These are phyloP conservation scores for Leucocoprinus sp. DNA, from an alignment of 768 basidiomycete genomes.

Conservation along the genomic window DNA sequence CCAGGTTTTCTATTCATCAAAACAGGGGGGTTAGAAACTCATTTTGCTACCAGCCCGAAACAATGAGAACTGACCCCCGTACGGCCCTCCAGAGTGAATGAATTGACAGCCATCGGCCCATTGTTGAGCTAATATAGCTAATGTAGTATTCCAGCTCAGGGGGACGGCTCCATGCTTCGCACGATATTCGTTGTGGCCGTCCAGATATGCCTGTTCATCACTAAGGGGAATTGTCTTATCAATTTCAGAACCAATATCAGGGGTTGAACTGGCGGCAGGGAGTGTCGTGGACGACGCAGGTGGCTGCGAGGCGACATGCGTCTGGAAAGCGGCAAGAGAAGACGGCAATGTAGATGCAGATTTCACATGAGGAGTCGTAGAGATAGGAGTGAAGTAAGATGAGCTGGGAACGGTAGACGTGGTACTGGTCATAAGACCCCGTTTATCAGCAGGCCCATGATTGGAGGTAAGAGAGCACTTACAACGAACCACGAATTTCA, in stretches of 20 bases:
- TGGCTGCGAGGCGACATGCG: constrained; percentile 7
- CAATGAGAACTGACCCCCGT: constrained; percentile 40
- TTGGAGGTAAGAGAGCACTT: background rate
- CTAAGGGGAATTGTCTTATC: constrained; percentile 25
- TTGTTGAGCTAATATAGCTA: constrained; percentile 56
- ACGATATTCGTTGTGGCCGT: constrained; percentile 55
- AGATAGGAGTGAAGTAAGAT: constrained; percentile 9
- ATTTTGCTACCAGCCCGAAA: background rate
- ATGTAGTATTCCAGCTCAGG: constrained; percentile 54
- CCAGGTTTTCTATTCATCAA: constrained; percentile 51
- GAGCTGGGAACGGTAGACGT: background rate
- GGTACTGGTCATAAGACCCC: background rate
- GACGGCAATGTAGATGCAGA: too few species aligned
- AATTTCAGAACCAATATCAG: constrained; percentile 12
- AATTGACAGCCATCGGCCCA: constrained; percentile 67
- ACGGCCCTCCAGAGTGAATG: constrained; percentile 59
- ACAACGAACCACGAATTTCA: constrained; percentile 34
- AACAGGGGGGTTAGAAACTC: background rate
- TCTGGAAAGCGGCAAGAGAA: constrained; percentile 7
- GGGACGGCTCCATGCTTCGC: constrained; percentile 53
- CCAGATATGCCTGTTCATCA: constrained; percentile 47
- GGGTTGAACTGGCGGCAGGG: constrained; percentile 14
- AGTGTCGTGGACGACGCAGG: constrained; percentile 10
- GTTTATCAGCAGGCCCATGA: background rate
- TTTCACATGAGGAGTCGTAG: constrained; percentile 9